phyloP scores from a whole-genome alignment of 495 filamentous ascomycete species.

The Trichoderma erinaceum region DNA sequence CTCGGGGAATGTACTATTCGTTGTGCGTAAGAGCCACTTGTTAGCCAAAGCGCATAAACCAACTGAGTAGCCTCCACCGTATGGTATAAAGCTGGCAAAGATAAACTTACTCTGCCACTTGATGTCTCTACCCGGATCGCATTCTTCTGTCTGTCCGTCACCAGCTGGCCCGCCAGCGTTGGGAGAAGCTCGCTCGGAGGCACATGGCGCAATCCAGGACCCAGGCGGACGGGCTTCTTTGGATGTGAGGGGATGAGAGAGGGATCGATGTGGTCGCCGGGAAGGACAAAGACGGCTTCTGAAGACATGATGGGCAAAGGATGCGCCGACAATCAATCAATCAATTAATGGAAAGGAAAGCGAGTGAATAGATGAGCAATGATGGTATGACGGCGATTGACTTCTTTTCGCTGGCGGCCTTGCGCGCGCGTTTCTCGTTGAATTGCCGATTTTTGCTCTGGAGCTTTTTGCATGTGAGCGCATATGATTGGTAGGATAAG shows the following conservation, averaged over 20 bases:
- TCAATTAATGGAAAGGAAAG: background rate
- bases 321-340: background rate
- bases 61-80: too few species aligned
- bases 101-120: constrained; percentile 51
- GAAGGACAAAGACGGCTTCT: constrained; percentile 59
- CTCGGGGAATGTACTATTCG: constrained; percentile 68
- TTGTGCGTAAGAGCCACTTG: background rate
- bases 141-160: constrained; percentile 69
- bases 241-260: constrained; percentile 57
- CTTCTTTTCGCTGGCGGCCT: too few species aligned
- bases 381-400: background rate
- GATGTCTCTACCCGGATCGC: constrained; percentile 71
- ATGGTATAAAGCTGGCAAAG: background rate
- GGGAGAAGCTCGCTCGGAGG: constrained; percentile 65
- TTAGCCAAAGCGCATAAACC: background rate
- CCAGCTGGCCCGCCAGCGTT: constrained; percentile 71
- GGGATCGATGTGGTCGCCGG: constrained; percentile 68
- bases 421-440: background rate
- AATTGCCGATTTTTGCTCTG: background rate
- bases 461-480: background rate
- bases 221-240: constrained; percentile 68
- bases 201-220: constrained; percentile 73
- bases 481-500: background rate
- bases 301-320: constrained; percentile 10
- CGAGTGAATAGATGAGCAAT: background rate